Base-by-base conservation (phyloP, 2,329 filamentous ascomycete genomes). In the Diplodia intermedia region DNA sequence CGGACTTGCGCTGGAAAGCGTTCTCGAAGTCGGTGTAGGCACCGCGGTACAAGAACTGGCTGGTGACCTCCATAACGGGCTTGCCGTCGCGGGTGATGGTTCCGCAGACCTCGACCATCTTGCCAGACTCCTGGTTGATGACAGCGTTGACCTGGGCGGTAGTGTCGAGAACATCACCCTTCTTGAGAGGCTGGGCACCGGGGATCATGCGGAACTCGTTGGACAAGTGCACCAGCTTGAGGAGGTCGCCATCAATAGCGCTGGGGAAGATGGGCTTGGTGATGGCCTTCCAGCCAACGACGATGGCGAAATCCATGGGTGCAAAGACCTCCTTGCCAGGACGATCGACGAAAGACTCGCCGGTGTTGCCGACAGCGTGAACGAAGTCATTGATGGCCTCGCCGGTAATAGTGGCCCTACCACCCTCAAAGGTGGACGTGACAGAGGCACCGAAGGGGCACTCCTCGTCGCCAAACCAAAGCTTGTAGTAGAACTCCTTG, bases 61-160 rank as follows among this genome's bases (percentile, higher is more conserved):
- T 97, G 14, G 94, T 98, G 33, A 99, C 95, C 78, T 99, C 93
- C 95, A 99, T 99, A 71, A 99, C 93, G 6, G 93, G 86, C 79
- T 91, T 81, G 31, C 91, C 91, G 66, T 94, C 89, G 53, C 95
- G 91, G 66, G 87, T 90, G 75, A 99, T 97, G 6, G 95, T 99
- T 70, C 95, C 95, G 75, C 94, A 97, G n/a, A 99, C 94, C 81
- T 99, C 96, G 20, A 99, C 96, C 94, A 99, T 97, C 86, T 99
- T 99, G 57, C 95, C 95, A 69, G 95, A 93, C 15, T 97, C 93
- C 80, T 99, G 94, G 83, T 98, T 99, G 84, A 99, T 91, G 75
- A 99, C 93, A 18, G 95, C 93, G 75, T 99, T 98, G 83, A 99
- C 92, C 79, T 96, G 93, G 53, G 95, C 95, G 67, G 92, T 97